phyloP scores from a whole-genome alignment of 2,329 filamentous ascomycete species.

The Graphilbum ipis-grandicollis region DNA sequence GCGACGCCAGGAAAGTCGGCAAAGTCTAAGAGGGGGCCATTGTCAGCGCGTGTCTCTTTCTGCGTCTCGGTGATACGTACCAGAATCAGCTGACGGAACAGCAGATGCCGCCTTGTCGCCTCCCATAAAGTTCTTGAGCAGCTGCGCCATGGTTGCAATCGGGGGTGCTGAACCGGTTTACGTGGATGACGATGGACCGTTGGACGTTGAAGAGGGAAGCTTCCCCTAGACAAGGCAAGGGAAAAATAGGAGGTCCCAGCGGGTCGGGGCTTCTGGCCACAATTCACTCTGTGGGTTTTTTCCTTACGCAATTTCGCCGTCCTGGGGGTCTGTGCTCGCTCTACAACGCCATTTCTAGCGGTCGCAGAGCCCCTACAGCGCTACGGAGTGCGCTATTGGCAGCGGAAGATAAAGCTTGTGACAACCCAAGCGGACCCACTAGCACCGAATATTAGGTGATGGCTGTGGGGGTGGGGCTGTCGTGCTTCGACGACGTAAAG shows the following conservation, averaged over 20 bases:
- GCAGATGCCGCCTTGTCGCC: slow-evolving; percentile 43
- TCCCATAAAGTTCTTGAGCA: slow-evolving; percentile 54
- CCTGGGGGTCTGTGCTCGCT: background rate
- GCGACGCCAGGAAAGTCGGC: slow-evolving; percentile 69
- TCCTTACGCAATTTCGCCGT: background rate
- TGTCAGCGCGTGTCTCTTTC: slow-evolving; percentile 2
- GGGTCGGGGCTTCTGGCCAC: background rate
- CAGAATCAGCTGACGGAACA: slow-evolving; percentile 39
- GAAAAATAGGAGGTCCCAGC: background rate
- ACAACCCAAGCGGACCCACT: too few relatives aligned
- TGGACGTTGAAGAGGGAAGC: background rate
- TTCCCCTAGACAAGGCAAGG: background rate
- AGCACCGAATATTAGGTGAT: too few relatives aligned
- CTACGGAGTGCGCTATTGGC: too few relatives aligned
- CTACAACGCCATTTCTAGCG: background rate
- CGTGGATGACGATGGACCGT: slow-evolving; percentile 4
- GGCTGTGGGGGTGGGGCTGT: background rate
- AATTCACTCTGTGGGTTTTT: background rate
- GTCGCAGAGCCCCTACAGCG: too few relatives aligned
- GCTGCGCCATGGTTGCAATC: slow-evolving; percentile 28
- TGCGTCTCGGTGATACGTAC: slow-evolving; percentile 24
- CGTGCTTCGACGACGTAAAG: too few relatives aligned
- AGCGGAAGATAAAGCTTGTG: too few relatives aligned
- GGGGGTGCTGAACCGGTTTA: background rate
- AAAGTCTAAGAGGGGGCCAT: slow-evolving; percentile 50